phyloP scores from a whole-genome alignment of 768 basidiomycete genomes.

The Hirschioporus abietinus region DNA sequence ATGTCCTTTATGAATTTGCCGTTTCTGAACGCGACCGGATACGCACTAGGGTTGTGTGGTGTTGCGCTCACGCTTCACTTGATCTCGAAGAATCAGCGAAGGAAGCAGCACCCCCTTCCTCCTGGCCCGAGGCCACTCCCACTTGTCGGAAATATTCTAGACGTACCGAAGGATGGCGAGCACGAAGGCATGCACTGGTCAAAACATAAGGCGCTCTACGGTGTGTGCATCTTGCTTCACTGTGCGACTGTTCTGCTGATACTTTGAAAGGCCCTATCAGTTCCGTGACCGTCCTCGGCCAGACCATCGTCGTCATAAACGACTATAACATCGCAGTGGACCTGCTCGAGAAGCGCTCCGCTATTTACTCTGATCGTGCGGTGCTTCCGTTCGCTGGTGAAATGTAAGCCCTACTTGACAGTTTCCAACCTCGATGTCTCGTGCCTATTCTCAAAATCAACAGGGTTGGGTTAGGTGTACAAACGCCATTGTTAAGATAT shows the following conservation, averaged over 20 bases:
- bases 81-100: not conserved
- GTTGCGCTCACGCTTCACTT: not conserved
- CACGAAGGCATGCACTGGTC: conserved; percentile 8
- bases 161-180: conserved; percentile 14
- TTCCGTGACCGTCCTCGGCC: conserved; percentile 11
- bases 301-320: conserved; percentile 13
- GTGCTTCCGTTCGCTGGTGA: conserved; percentile 16
- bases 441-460: not conserved
- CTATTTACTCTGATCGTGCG: conserved; percentile 14
- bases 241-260: not conserved
- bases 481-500: not conserved
- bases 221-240: not conserved
- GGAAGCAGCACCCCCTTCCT: conserved; percentile 10
- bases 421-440: not conserved
- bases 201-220: conserved; percentile 3
- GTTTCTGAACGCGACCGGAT: not conserved
- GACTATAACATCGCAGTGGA: conserved; percentile 13
- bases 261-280: conserved; percentile 10
- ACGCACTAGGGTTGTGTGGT: not conserved
- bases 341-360: conserved; percentile 17
- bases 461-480: not conserved
- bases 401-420: conserved; percentile 12
- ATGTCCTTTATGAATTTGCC: not conserved
- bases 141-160: conserved; percentile 21
- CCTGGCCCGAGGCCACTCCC: conserved; percentile 21